These are phyloP conservation scores for Juglanconis sp. DNA, from an alignment of 2,329 filamentous ascomycete genomes.

Conservation along the genomic window DNA sequence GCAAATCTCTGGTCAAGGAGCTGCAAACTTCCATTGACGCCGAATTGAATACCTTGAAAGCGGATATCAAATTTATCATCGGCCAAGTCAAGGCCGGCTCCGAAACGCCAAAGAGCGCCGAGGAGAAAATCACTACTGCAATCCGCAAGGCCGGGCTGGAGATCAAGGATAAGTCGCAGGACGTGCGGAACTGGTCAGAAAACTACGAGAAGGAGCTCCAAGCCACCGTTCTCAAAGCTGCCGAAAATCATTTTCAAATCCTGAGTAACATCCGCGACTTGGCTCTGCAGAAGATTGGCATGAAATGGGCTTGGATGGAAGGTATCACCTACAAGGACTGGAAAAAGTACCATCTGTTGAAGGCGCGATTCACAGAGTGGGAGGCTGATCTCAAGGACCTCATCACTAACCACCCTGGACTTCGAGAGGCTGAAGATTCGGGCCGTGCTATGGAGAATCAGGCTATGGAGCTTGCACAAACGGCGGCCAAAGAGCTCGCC, in stretches of 20 bases:
- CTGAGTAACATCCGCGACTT: conserved; percentile 79
- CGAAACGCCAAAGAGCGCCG: conserved; percentile 29
- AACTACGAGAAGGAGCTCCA: conserved; percentile 68
- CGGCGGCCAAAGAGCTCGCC: conserved; percentile 74
- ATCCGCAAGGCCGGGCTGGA: conserved; percentile 67
- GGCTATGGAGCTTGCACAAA: conserved; percentile 76
- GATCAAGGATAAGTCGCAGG: conserved; percentile 75
- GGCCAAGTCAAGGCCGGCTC: conserved; percentile 48
- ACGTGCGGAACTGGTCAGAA: conserved; percentile 73
- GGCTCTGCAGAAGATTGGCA: conserved; percentile 85
- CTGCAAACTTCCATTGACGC: conserved; percentile 65
- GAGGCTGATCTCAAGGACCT: conserved; percentile 75
- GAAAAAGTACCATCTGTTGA: conserved; percentile 89
- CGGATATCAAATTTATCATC: conserved; percentile 61
- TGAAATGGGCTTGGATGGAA: conserved; percentile 94
- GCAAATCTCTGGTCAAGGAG: conserved; percentile 62
- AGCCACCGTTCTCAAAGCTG: conserved; percentile 65
- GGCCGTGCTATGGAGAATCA: conserved; percentile 60
- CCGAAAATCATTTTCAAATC: conserved; percentile 78
- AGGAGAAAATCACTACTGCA: conserved; percentile 41
- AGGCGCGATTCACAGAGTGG: conserved; percentile 80
- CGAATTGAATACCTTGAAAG: conserved; percentile 64
- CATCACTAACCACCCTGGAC: conserved; percentile 68
- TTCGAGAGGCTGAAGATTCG: conserved; percentile 65
- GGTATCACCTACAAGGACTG: conserved; percentile 96